Percentiles rank a stretch among this genome's conserved stretches.
Conservation (phyloP, 2,329 filamentous ascomycete species). For the Beauveria scarabaeidicola region DNA sequence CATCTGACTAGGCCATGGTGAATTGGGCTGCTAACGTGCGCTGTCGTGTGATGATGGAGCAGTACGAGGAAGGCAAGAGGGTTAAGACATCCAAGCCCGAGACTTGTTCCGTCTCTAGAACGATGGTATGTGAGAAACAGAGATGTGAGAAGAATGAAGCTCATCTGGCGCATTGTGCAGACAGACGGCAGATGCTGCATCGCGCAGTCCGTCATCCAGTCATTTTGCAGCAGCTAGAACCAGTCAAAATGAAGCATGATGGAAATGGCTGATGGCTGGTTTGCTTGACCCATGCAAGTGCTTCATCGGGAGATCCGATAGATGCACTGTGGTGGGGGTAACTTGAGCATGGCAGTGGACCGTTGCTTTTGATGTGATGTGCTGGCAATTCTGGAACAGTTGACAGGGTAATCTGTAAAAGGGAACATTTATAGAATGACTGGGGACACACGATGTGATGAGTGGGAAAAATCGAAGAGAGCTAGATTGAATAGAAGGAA, state of each 20-base stretch:
- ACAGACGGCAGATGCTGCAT: not conserved
- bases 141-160: not conserved
- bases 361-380: not conserved
- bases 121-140: not conserved
- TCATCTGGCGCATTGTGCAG: not conserved
- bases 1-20: not conserved
- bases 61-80: not conserved
- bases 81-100: not conserved
- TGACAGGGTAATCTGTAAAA: too few relatives aligned
- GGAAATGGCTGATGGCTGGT: not conserved
- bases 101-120: not conserved
- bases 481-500: too few relatives aligned
- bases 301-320: slow-evolving; percentile 6
- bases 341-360: not conserved
- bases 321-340: slow-evolving; percentile 1
- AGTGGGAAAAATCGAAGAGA: too few relatives aligned
- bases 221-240: not conserved
- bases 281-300: not conserved
- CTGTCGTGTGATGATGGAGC: not conserved
- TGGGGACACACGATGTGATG: too few relatives aligned
- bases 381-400: not conserved
- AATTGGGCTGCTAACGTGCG: not conserved
- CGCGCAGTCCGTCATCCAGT: not conserved
- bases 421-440: too few relatives aligned
- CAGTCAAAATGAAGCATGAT: not conserved